Percentiles rank a stretch among this genome's conserved stretches.
phyloP scores from a whole-genome alignment of 768 basidiomycete species.

The Suillus weaverae region DNA sequence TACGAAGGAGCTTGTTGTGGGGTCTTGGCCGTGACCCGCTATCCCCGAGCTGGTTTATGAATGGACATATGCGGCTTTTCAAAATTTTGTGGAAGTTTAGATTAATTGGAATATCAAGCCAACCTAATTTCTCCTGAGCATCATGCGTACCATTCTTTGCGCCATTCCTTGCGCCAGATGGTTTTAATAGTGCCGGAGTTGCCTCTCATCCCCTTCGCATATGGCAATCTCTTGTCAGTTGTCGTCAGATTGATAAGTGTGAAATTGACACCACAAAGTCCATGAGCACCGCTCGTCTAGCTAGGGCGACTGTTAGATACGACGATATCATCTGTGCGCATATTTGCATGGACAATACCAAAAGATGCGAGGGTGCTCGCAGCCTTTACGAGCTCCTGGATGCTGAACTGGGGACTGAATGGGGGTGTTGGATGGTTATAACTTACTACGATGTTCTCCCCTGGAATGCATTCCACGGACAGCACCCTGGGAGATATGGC shows the following conservation, averaged over 20 bases:
- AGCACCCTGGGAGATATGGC: slow-evolving; percentile 3
- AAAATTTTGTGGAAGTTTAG: neutral
- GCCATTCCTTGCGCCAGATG: neutral
- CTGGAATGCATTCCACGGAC: slow-evolving; percentile 5
- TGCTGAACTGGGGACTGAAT: neutral
- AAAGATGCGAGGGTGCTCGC: neutral
- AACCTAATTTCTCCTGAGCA: neutral
- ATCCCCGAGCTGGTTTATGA: neutral
- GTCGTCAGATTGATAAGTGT: neutral
- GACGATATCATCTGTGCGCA: neutral
- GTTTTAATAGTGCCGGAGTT: neutral
- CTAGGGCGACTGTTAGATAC: neutral
- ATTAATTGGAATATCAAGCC: neutral
- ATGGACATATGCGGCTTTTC: neutral
- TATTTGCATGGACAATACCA: neutral
- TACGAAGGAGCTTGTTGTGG: neutral
- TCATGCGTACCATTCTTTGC: neutral
- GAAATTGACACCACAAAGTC: neutral
- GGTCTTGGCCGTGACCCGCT: neutral
- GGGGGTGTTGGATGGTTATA: neutral
- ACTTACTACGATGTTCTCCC: neutral
- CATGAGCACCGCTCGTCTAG: neutral
- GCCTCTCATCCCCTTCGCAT: neutral
- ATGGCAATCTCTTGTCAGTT: neutral
- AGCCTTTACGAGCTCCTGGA: neutral